phyloP scores from a whole-genome alignment of 306 rosid genomes.

The Corylus heterophylla region DNA sequence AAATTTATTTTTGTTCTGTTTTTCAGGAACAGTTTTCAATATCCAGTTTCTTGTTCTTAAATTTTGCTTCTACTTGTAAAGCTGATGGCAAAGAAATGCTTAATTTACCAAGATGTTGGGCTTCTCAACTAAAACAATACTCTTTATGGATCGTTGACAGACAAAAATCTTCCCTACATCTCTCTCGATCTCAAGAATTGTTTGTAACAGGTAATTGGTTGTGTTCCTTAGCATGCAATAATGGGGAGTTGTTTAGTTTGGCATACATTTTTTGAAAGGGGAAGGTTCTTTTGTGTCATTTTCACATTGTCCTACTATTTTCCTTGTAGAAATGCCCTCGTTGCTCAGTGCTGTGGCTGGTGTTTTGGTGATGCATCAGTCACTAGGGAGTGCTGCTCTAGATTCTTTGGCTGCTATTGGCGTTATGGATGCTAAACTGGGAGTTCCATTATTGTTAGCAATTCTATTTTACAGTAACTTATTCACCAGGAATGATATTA shows the following conservation, averaged over 20 bases:
- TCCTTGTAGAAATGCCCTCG: conserved; percentile 65
- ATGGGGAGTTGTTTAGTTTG: conserved; percentile 16
- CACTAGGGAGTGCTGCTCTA: conserved; percentile 54
- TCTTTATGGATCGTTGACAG: conserved; percentile 61
- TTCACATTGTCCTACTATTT: conserved; percentile 27
- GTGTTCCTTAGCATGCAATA: conserved; percentile 20
- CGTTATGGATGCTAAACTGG: conserved; percentile 76
- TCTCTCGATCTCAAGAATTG: conserved; percentile 57
- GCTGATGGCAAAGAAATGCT: conserved; percentile 39
- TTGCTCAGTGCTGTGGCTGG: conserved; percentile 66
- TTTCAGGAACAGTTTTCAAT: conserved; percentile 65
- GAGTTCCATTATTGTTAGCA: conserved; percentile 74
- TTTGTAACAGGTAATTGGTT: conserved; percentile 62
- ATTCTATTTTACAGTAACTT: conserved; percentile 73
- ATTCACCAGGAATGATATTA: conserved; percentile 62
- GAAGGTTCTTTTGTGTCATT: conserved; percentile 14
- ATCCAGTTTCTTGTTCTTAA: conserved; percentile 52
- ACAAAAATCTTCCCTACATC: conserved; percentile 58
- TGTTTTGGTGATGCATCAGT: conserved; percentile 68
- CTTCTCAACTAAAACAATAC: conserved; percentile 58
- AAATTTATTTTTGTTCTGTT: conserved; percentile 29
- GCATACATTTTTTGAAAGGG: conserved; percentile 25
- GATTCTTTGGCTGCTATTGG: conserved; percentile 76
- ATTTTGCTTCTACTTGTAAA: conserved; percentile 39
- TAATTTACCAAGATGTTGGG: conserved; percentile 56